Conservation (phyloP, 371 early-diverging fungal species). For the Rhizopus delemar region DNA sequence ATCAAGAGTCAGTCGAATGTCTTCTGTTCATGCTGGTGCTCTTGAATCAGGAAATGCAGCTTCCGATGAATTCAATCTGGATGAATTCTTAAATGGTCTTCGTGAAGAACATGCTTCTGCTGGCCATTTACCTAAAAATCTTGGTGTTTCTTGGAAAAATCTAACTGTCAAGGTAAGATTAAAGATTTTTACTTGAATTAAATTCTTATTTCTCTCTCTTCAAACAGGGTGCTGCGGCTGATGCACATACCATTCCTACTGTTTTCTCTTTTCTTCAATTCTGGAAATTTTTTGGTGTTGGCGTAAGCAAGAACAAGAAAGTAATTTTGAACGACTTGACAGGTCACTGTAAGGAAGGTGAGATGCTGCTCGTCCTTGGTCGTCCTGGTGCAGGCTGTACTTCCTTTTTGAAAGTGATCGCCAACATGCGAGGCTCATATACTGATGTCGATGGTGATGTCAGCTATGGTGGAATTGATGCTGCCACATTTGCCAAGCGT, state of each 20-base stretch:
- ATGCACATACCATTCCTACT: conserved; percentile 31
- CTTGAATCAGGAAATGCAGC: conserved; percentile 30
- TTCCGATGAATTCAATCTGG: conserved; percentile 37
- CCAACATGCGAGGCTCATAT: conserved; percentile 54
- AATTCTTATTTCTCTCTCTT: background rate
- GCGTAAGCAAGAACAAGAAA: conserved; percentile 21
- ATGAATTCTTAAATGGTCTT: conserved; percentile 35
- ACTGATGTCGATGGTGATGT: conserved; percentile 45
- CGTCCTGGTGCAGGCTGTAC: conserved; percentile 62
- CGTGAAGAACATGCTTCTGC: conserved; percentile 19
- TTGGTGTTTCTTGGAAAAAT: conserved; percentile 51
- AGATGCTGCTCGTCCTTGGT: conserved; percentile 64
- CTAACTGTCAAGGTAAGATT: conserved; percentile 36
- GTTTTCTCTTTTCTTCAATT: conserved; percentile 11
- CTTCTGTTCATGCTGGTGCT: conserved; percentile 11
- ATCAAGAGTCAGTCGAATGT: conserved; percentile 30
- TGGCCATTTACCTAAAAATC: conserved; percentile 44
- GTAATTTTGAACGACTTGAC: conserved; percentile 40
- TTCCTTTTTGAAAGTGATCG: conserved; percentile 54
- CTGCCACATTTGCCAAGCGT: conserved; percentile 39
- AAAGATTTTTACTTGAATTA: background rate
- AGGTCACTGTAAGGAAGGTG: conserved; percentile 55
- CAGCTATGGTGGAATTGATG: conserved; percentile 52
- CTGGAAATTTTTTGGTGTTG: conserved; percentile 30
- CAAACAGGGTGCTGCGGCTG: conserved; percentile 34